Percentiles rank a stretch among this genome's conserved stretches.
Evolutionary conservation across 2,329 filamentous ascomycete genomes (phyloP).

Genomic region (Ceratocystis colombiana): DNA sequence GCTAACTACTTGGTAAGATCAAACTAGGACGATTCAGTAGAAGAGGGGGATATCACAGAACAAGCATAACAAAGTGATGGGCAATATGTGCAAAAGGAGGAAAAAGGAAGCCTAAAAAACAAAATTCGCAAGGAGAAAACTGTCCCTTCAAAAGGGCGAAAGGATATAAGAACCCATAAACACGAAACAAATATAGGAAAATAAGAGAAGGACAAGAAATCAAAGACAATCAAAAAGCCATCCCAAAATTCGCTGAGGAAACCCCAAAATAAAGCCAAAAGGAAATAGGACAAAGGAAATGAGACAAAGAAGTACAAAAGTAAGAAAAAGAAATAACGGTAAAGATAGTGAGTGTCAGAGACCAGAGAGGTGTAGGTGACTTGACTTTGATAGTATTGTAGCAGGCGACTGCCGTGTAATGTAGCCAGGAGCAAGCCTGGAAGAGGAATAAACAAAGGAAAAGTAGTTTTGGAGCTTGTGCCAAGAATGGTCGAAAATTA

Average conservation of each 20-base stretch:
- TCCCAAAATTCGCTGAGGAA: conserved; percentile 7
- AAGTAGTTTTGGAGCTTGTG: not conserved
- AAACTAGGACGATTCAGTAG: conserved; percentile 11
- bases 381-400: not conserved
- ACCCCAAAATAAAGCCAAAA: conserved; percentile 10
- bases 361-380: conserved; percentile 8
- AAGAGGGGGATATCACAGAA: conserved; percentile 21
- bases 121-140: conserved; percentile 12
- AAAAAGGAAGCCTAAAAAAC: conserved; percentile 9
- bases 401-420: conserved; percentile 19
- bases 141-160: conserved; percentile 10
- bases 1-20: not conserved
- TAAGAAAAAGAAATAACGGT: not conserved
- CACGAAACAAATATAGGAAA: not conserved
- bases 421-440: not conserved
- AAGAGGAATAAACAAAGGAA: conserved; percentile 9
- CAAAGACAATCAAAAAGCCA: not conserved
- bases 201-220: conserved; percentile 4
- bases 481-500: conserved; percentile 1
- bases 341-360: not conserved
- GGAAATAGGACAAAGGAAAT: conserved; percentile 7
- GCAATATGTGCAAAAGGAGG: conserved; percentile 16
- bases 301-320: not conserved
- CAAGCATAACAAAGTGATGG: conserved; percentile 1
- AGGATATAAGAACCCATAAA: not conserved